A percentile compares a stretch with the other conserved stretches of the same genome.
These are phyloP conservation scores for Tritrichomonas musculus DNA, from an alignment of 208 protist species.

Conservation along the genomic window DNA sequence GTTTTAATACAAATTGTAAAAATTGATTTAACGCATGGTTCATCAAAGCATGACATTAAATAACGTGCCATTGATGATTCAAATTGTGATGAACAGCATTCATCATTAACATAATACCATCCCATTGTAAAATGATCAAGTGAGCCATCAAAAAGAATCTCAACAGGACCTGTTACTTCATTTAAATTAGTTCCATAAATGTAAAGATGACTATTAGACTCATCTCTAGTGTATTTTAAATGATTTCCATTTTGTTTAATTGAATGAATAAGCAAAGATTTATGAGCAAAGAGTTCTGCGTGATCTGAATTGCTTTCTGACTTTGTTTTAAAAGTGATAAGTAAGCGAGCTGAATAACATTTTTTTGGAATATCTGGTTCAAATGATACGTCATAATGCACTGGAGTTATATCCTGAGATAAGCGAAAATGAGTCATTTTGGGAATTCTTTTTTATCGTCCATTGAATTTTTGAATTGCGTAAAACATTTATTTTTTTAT, in stretches of 20 bases:
- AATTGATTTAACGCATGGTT: constrained; percentile 28
- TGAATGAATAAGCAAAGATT: not conserved
- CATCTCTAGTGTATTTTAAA: not conserved
- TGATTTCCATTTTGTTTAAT: not conserved
- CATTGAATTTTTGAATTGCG: no score
- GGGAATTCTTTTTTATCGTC: no score
- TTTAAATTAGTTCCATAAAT: not conserved
- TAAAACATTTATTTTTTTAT: no score
- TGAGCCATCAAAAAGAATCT: not conserved
- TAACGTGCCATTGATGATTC: constrained; percentile 39
- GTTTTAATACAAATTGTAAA: not conserved
- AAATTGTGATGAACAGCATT: constrained; percentile 36
- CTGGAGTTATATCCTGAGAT: not conserved
- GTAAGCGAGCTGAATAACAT: not conserved
- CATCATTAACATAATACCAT: constrained; percentile 16
- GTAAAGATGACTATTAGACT: not conserved
- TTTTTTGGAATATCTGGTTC: not conserved
- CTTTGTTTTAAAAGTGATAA: not conserved
- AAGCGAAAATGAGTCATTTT: not conserved
- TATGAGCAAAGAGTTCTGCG: not conserved
- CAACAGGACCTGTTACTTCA: not conserved
- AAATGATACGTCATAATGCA: not conserved
- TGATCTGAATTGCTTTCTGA: not conserved
- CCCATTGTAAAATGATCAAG: not conserved
- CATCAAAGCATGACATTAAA: constrained; percentile 46